phyloP scores from a whole-genome alignment of 2,329 filamentous ascomycete genomes.

The Epichloe aotearoae region DNA sequence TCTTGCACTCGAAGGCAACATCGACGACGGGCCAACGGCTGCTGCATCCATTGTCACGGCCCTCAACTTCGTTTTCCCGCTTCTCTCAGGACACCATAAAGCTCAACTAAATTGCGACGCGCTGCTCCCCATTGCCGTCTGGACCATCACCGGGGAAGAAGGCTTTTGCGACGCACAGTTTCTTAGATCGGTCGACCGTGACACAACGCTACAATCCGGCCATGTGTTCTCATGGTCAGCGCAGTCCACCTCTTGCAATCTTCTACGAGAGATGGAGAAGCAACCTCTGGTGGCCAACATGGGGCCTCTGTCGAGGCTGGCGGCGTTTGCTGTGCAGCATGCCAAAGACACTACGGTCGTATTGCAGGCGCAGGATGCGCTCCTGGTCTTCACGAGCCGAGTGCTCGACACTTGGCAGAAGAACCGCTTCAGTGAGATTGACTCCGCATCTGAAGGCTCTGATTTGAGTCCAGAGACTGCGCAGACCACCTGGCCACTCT shows the following conservation, averaged over 20 bases:
- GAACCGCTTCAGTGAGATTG: constrained; percentile 60
- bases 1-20: constrained; percentile 47
- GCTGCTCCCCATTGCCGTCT: constrained; percentile 56
- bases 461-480: constrained; percentile 53
- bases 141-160: constrained; percentile 54
- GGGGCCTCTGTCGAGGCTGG: constrained; percentile 52
- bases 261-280: constrained; percentile 44
- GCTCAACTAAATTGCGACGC: constrained; percentile 50
- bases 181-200: constrained; percentile 52
- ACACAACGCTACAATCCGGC: constrained; percentile 39
- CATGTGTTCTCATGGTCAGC: constrained; percentile 48
- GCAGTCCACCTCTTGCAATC: constrained; percentile 44
- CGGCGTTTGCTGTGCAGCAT: constrained; percentile 49
- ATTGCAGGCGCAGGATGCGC: constrained; percentile 41
- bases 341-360: constrained; percentile 31
- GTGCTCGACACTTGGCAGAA: constrained; percentile 61
- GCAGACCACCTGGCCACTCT: constrained; percentile 50
- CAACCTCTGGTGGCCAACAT: constrained; percentile 52
- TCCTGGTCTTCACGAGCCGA: constrained; percentile 53
- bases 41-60: constrained; percentile 50
- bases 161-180: constrained; percentile 69
- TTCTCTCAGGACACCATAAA: constrained; percentile 49
- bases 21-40: constrained; percentile 27
- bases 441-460: constrained; percentile 50
- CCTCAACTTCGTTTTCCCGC: constrained; percentile 63